A percentile compares a stretch with the other conserved stretches of the same genome.
Conservation (phyloP, 2,329 filamentous ascomycete species). For the Chalaropsis ovoidea region DNA sequence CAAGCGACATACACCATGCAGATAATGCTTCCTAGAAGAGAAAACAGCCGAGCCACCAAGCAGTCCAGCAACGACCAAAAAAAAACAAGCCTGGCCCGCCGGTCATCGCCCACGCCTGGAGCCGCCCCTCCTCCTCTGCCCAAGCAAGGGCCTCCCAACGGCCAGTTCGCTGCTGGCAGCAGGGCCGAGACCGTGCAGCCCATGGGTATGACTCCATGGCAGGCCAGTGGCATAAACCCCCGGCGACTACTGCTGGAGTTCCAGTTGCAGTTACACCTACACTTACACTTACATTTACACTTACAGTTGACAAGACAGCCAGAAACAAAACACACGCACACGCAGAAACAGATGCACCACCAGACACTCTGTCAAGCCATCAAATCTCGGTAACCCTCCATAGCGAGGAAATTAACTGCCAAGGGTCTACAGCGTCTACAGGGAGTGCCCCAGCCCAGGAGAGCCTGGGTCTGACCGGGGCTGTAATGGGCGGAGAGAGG, state of each 20-base stretch:
- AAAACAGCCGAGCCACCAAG: neutral
- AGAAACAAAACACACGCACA: neutral
- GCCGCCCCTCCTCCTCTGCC: no score
- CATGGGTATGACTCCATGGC: neutral
- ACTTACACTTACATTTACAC: neutral
- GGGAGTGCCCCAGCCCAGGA: conserved; percentile 4
- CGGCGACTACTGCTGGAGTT: neutral
- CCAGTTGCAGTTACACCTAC: neutral
- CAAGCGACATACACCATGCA: neutral
- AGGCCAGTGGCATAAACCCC: neutral
- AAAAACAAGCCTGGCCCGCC: no score
- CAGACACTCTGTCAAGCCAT: neutral
- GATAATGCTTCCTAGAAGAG: neutral
- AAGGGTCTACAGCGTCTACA: neutral
- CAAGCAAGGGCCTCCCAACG: neutral
- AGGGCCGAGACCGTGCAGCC: neutral
- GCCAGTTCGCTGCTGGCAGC: neutral
- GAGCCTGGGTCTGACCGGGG: neutral
- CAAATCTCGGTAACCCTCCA: conserved; percentile 11
- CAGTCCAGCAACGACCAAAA: neutral
- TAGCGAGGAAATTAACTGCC: neutral
- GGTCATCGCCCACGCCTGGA: no score
- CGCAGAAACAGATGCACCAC: neutral
- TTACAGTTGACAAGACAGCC: conserved; percentile 6
- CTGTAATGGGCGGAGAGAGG: neutral